A percentile compares a stretch with the other conserved stretches of the same genome.
phyloP scores from a whole-genome alignment of 2,329 filamentous ascomycete genomes.

The Sporothrix brasiliensis region DNA sequence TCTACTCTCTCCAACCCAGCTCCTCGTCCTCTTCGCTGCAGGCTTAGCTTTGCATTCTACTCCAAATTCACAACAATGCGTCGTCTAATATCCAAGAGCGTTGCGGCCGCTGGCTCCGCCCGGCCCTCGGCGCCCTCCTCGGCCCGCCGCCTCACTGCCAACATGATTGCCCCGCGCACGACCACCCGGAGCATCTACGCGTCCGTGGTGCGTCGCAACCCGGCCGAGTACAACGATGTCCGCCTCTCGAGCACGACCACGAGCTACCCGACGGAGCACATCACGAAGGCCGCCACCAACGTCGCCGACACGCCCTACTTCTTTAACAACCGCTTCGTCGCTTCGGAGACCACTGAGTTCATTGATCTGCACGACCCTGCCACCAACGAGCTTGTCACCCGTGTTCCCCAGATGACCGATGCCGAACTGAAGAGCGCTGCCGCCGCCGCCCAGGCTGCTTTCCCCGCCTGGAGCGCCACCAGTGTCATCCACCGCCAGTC shows the following conservation, averaged over 20 bases:
- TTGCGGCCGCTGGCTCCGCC: slow-evolving; percentile 44
- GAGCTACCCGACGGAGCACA: slow-evolving; percentile 71
- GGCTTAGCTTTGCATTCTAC: background rate
- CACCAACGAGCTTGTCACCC: slow-evolving; percentile 82
- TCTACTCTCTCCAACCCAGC: background rate
- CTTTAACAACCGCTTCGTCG: slow-evolving; percentile 75
- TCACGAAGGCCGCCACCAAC: slow-evolving; percentile 57
- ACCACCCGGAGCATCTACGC: slow-evolving; percentile 59
- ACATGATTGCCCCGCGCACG: slow-evolving; percentile 38
- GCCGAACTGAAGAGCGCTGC: slow-evolving; percentile 75
- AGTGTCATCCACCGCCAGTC: slow-evolving; percentile 75
- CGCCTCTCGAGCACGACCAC: slow-evolving; percentile 57
- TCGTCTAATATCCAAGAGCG: slow-evolving; percentile 50
- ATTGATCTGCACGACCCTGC: slow-evolving; percentile 82
- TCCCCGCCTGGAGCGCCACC: slow-evolving; percentile 71
- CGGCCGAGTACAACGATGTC: slow-evolving; percentile 47
- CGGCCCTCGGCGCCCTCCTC: slow-evolving; percentile 41
- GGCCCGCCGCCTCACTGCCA: slow-evolving; percentile 39
- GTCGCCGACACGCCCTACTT: slow-evolving; percentile 78
- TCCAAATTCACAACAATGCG: slow-evolving; percentile 45
- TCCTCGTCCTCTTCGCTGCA: slow-evolving; percentile 6
- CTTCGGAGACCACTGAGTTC: slow-evolving; percentile 69
- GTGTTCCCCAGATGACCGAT: slow-evolving; percentile 79
- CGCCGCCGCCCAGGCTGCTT: slow-evolving; percentile 74
- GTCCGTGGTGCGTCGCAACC: slow-evolving; percentile 58